phyloP scores from a whole-genome alignment of 768 basidiomycete genomes.

The Xerocomellus dryophilus region DNA sequence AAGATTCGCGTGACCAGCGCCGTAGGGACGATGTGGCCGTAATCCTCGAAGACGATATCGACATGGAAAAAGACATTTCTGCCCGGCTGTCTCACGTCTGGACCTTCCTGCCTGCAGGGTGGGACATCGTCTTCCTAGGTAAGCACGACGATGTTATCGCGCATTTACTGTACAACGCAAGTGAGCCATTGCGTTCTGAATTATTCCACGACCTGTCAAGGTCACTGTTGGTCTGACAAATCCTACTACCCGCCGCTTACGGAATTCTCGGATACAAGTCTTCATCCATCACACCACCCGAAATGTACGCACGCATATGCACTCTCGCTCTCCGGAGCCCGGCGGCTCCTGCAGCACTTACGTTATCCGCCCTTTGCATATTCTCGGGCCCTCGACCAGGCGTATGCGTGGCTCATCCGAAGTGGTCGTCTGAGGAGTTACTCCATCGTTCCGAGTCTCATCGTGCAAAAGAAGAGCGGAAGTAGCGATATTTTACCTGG shows the following conservation, averaged over 20 bases:
- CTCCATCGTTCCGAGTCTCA: too few species aligned
- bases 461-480: too few species aligned
- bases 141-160: slow-evolving; percentile 9
- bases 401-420: slow-evolving; percentile 70
- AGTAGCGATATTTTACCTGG: too few species aligned
- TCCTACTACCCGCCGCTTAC: slow-evolving; percentile 41
- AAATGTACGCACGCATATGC: slow-evolving; percentile 76
- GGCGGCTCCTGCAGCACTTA: slow-evolving; percentile 56
- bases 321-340: slow-evolving; percentile 57
- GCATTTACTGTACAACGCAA: neutral
- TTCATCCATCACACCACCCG: slow-evolving; percentile 60
- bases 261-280: slow-evolving; percentile 16
- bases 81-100: slow-evolving; percentile 44
- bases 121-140: slow-evolving; percentile 79
- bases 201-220: slow-evolving; percentile 23
- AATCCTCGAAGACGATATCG: slow-evolving; percentile 77
- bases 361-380: slow-evolving; percentile 68
- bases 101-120: slow-evolving; percentile 51
- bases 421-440: too few species aligned
- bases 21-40: slow-evolving; percentile 39
- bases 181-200: neutral
- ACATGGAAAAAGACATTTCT: slow-evolving; percentile 66
- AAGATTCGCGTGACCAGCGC: slow-evolving; percentile 4
- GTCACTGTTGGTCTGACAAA: slow-evolving; percentile 81
- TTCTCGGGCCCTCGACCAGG: slow-evolving; percentile 75